Evolutionary conservation across 2,329 filamentous ascomycete genomes (phyloP), one percentile per base, ranked within the genome.

Genomic region (Claviceps fusiformis): DNA sequence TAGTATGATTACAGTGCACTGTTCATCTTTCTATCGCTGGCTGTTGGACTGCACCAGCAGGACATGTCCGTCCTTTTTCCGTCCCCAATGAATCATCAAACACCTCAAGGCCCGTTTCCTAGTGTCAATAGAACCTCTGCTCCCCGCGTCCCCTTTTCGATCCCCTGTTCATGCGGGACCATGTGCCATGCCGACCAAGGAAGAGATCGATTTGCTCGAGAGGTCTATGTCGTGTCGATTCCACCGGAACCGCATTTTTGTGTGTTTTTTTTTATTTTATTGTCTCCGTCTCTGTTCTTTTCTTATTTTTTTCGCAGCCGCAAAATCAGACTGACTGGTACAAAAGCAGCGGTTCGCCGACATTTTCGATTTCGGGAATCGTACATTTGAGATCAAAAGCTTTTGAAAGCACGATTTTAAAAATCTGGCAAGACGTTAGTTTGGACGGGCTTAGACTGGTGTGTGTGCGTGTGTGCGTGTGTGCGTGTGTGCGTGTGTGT

Each of bases 381-480:
- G 93, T 98, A 76, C 93, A 98, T 71, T 96, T 96, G 56, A 98
- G 80, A 70, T 98, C 93, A 68, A 98, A 98, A 2, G 93, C 93
- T 73, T 98, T 98, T 60, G 92, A 95, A 29, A 98, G 80, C 56
- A 98, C 93, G 64, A 98, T 98, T 73, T 98, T 98, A 82, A 98
- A 98, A 67, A 98, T 98, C 92, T 97, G 64, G 15, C 13, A 24
- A 56, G 41, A n/a, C 51, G 52, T 60, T 44, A 57, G 57, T 52
- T 17, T 45, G 6, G 3, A 24, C 15, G 17, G 17, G 15, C 27
- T 33, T 9, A 24, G 13, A 17, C 7, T 29, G 31, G 19, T 24
- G 2, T 31, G 17, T n/a, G n/a, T n/a, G n/a, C n/a, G n/a, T n/a
- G n/a, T n/a, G n/a, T n/a, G n/a, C n/a, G n/a, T n/a, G n/a, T n/a